Evolutionary conservation across 2,329 filamentous ascomycete species (phyloP).

Genomic region (Cercospora zeae-maydis): DNA sequence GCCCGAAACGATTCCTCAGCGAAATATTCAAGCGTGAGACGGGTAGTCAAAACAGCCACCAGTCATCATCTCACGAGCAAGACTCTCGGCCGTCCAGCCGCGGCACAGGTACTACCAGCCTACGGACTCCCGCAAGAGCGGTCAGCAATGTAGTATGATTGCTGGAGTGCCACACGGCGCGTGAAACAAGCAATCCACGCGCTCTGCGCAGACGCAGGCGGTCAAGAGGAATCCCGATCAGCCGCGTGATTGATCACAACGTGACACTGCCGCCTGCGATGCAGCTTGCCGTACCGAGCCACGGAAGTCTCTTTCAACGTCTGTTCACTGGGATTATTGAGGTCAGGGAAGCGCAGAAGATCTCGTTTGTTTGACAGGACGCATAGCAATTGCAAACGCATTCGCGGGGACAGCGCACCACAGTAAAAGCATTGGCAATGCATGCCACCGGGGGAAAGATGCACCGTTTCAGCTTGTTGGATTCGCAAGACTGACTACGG

Average conservation of each 20-base stretch:
- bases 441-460: background rate
- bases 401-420: conserved; percentile 21
- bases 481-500: background rate
- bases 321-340: conserved; percentile 5
- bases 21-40: conserved; percentile 58
- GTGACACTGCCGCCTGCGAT: conserved; percentile 19
- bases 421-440: conserved; percentile 16
- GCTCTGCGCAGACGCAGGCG: conserved; percentile 2
- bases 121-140: conserved; percentile 9
- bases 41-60: conserved; percentile 25
- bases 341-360: conserved; percentile 10
- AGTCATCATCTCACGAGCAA: conserved; percentile 21
- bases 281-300: conserved; percentile 24
- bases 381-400: conserved; percentile 25
- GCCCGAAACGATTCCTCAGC: conserved; percentile 60
- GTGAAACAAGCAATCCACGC: conserved; percentile 3
- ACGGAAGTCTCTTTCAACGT: conserved; percentile 22
- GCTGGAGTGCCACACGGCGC: conserved; percentile 3
- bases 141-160: conserved; percentile 12
- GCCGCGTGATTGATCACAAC: conserved; percentile 10
- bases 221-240: conserved; percentile 1
- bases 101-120: conserved; percentile 15
- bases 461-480: background rate
- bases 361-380: conserved; percentile 19
- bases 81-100: conserved; percentile 25